Percentiles rank a stretch among this genome's conserved stretches.
phyloP scores from a whole-genome alignment of 2,329 filamentous ascomycete species.

The Aspergillus niger region DNA sequence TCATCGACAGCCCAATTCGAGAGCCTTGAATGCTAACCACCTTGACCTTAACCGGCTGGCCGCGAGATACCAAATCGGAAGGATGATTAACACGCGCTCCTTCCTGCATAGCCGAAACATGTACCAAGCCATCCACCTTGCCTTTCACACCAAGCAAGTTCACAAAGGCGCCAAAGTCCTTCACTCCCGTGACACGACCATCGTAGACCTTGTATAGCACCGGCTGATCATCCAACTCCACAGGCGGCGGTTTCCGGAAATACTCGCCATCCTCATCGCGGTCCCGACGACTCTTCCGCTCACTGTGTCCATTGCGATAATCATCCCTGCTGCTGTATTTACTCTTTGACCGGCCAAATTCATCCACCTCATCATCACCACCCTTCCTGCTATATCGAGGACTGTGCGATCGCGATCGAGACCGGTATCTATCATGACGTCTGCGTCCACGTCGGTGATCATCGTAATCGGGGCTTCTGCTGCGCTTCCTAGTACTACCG shows the following conservation, averaged over 20 bases:
- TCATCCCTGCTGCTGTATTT: slow-evolving; percentile 40
- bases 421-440: slow-evolving; percentile 47
- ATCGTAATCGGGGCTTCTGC: slow-evolving; percentile 54
- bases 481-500: slow-evolving; percentile 53
- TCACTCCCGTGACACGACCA: slow-evolving; percentile 86
- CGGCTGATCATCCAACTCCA: slow-evolving; percentile 79
- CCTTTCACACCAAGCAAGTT: slow-evolving; percentile 84
- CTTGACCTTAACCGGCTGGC: slow-evolving; percentile 89
- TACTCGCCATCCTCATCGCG: slow-evolving; percentile 55
- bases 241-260: slow-evolving; percentile 66
- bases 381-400: slow-evolving; percentile 45
- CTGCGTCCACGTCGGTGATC: slow-evolving; percentile 52
- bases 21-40: slow-evolving; percentile 81
- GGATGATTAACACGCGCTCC: slow-evolving; percentile 89
- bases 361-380: slow-evolving; percentile 58
- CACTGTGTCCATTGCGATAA: slow-evolving; percentile 48
- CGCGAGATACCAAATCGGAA: slow-evolving; percentile 77
- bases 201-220: slow-evolving; percentile 85
- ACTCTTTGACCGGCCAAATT: slow-evolving; percentile 56
- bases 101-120: slow-evolving; percentile 84
- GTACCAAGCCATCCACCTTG: slow-evolving; percentile 89
- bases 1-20: slow-evolving; percentile 90
- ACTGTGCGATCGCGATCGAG: slow-evolving; percentile 56
- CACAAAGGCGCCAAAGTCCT: slow-evolving; percentile 95
- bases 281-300: slow-evolving; percentile 42